Percentiles rank a stretch among this genome's conserved stretches.
Conservation (phyloP, 176 grass and related monocot species). For the Avena eriantha region DNA sequence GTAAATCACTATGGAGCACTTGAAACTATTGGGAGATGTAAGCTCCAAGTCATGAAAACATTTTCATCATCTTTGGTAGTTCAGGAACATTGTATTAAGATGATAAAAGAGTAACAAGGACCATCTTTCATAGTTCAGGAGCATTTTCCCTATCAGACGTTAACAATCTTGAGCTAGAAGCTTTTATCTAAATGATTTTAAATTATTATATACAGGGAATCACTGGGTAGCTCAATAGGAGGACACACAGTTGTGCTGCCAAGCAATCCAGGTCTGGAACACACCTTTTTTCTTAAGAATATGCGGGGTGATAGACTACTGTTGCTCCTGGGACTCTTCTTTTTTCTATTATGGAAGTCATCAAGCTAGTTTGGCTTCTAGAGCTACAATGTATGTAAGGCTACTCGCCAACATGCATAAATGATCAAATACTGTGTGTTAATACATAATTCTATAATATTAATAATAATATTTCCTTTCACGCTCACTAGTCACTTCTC, state of each 20-base stretch:
- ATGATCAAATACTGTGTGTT: conserved; percentile 8
- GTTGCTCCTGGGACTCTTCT: background rate
- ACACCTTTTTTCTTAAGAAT: background rate
- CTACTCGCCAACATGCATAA: conserved; percentile 1
- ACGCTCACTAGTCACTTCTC: background rate
- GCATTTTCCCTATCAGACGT: background rate
- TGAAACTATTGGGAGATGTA: background rate
- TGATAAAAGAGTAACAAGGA: background rate
- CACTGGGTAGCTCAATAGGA: background rate
- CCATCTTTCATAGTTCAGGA: background rate
- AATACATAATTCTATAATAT: background rate
- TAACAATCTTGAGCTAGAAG: background rate
- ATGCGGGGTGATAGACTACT: background rate
- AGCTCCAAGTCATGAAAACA: conserved; percentile 19
- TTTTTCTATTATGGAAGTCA: background rate
- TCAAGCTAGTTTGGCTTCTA: background rate
- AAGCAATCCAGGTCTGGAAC: background rate
- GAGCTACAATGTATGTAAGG: background rate
- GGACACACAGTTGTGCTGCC: background rate
- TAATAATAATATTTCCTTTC: background rate
- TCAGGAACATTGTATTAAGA: background rate
- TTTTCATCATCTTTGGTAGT: conserved; percentile 21
- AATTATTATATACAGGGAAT: background rate
- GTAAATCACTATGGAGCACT: background rate
- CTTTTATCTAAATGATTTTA: background rate